A percentile compares a stretch with the other conserved stretches of the same genome.
phyloP scores from a whole-genome alignment of 768 basidiomycete genomes.

The Rhizopogon vesiculosus region DNA sequence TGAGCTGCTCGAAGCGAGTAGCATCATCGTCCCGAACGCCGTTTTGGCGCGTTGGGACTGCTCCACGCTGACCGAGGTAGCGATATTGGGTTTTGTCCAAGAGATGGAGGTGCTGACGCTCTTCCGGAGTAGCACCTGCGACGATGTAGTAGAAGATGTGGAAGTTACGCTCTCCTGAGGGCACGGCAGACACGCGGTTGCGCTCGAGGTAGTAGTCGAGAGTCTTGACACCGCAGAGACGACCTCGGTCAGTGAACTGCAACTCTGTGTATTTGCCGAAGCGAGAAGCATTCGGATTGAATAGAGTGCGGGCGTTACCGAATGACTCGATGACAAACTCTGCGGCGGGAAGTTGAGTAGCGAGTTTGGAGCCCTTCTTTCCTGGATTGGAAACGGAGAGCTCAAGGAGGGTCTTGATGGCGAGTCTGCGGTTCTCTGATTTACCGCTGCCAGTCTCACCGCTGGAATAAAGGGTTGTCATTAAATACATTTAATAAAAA shows the following conservation, averaged over 20 bases:
- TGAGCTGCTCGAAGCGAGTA: slow-evolving; percentile 89
- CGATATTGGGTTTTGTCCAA: slow-evolving; percentile 78
- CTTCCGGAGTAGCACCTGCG: slow-evolving; percentile 84
- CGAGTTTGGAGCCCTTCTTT: slow-evolving; percentile 92
- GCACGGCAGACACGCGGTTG: slow-evolving; percentile 81
- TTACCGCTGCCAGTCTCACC: slow-evolving; percentile 94
- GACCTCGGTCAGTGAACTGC: slow-evolving; percentile 91
- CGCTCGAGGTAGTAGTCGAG: slow-evolving; percentile 96
- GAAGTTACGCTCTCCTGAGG: slow-evolving; percentile 93
- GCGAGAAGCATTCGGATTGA: slow-evolving; percentile 93
- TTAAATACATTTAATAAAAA: neutral
- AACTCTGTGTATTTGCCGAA: slow-evolving; percentile 98
- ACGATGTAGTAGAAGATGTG: slow-evolving; percentile 98
- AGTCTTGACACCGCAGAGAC: slow-evolving; percentile 86
- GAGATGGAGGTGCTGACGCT: slow-evolving; percentile 83
- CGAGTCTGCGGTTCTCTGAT: slow-evolving; percentile 84
- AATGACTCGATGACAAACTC: slow-evolving; percentile 96
- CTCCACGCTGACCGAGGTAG: slow-evolving; percentile 73
- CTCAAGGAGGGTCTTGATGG: slow-evolving; percentile 90
- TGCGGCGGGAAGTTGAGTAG: slow-evolving; percentile 80
- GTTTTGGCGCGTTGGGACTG: slow-evolving; percentile 35
- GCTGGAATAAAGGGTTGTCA: slow-evolving; percentile 33
- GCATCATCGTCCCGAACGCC: slow-evolving; percentile 73
- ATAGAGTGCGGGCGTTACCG: slow-evolving; percentile 86
- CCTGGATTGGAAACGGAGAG: slow-evolving; percentile 83